Conservation (phyloP, 495 filamentous ascomycete species). For the Halenospora varia region DNA sequence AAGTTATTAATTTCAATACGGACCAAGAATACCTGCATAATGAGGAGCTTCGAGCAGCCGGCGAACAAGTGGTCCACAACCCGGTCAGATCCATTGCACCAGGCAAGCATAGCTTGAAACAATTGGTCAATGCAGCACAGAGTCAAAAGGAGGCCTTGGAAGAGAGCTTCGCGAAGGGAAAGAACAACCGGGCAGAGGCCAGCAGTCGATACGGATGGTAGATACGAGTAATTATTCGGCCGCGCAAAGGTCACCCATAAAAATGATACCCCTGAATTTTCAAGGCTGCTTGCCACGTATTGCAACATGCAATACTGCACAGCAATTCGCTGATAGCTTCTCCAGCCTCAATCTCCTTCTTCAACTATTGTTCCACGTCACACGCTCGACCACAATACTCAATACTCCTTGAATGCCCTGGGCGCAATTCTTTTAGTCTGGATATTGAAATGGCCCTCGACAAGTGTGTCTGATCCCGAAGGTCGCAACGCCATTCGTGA, state of each 20-base stretch:
- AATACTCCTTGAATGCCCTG: no score
- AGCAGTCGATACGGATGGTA: conserved; percentile 83
- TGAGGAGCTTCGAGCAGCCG: conserved; percentile 64
- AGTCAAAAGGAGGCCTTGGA: conserved; percentile 80
- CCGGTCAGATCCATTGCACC: conserved; percentile 80
- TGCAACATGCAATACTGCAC: no score
- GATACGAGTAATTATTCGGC: background rate
- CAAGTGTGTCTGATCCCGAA: no score
- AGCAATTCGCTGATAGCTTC: no score
- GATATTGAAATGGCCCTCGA: no score
- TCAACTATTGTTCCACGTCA: no score
- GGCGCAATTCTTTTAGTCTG: no score
- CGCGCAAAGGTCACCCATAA: background rate
- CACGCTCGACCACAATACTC: no score
- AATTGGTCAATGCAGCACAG: conserved; percentile 77
- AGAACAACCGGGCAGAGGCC: conserved; percentile 71
- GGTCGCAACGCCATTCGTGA: no score
- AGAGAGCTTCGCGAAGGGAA: conserved; percentile 77
- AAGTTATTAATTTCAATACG: conserved; percentile 77
- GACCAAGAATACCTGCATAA: conserved; percentile 82
- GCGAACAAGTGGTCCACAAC: conserved; percentile 66
- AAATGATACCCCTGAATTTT: background rate
- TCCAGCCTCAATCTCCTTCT: no score
- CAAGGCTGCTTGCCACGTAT: no score
- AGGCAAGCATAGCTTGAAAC: conserved; percentile 82